A percentile compares a stretch with the other conserved stretches of the same genome.
These are phyloP conservation scores for Rhynchosporium graminicola DNA, from an alignment of 2,329 filamentous ascomycete genomes.

Conservation along the genomic window DNA sequence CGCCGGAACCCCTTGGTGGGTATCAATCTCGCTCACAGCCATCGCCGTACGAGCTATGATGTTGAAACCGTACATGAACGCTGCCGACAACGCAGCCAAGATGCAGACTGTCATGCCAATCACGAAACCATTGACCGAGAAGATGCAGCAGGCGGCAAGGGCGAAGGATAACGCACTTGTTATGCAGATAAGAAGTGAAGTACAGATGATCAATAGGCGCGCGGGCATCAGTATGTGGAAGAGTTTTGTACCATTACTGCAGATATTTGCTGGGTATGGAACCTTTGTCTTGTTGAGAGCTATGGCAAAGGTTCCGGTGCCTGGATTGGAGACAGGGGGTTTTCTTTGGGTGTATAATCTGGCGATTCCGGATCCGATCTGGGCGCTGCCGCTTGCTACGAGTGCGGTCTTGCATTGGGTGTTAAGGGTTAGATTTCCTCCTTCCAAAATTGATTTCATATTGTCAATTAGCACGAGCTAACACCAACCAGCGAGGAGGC, in stretches of 20 bases:
- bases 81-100: slow-evolving; percentile 62
- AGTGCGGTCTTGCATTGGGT: slow-evolving; percentile 57
- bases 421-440: slow-evolving; percentile 33
- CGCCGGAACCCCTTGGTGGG: slow-evolving; percentile 78
- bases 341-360: slow-evolving; percentile 79
- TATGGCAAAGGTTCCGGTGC: slow-evolving; percentile 79
- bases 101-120: slow-evolving; percentile 62
- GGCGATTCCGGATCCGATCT: slow-evolving; percentile 74
- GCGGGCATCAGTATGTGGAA: slow-evolving; percentile 56
- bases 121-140: slow-evolving; percentile 55
- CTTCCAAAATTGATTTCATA: not conserved
- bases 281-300: slow-evolving; percentile 75
- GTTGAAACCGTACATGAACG: slow-evolving; percentile 64
- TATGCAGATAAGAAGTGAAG: slow-evolving; percentile 49
- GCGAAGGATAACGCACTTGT: slow-evolving; percentile 50
- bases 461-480: slow-evolving; percentile 1
- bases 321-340: slow-evolving; percentile 70
- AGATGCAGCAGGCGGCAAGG: slow-evolving; percentile 47
- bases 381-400: slow-evolving; percentile 67
- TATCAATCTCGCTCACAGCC: slow-evolving; percentile 66
- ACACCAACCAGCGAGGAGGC: slow-evolving; percentile 46
- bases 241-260: slow-evolving; percentile 57
- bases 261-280: slow-evolving; percentile 75
- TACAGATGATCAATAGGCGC: slow-evolving; percentile 52
- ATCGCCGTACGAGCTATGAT: slow-evolving; percentile 64